Evolutionary conservation across 768 basidiomycete species (phyloP).

Genomic region (Suillus spraguei): DNA sequence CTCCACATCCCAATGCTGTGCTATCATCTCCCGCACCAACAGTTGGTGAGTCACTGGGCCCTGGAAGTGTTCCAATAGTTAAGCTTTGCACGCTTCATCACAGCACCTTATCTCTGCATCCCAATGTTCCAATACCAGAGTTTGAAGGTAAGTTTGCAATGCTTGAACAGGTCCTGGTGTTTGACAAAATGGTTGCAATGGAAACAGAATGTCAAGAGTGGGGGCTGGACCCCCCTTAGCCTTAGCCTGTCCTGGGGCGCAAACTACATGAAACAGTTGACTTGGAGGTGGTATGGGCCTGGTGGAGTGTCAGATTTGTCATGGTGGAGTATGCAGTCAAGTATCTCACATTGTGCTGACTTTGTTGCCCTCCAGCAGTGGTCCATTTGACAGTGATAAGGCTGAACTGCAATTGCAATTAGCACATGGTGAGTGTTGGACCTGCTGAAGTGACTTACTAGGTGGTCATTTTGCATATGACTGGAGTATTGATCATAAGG

Average conservation of each 20-base stretch:
- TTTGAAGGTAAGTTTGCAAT: neutral
- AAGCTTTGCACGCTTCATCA: neutral
- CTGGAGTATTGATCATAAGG: neutral
- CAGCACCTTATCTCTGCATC: neutral
- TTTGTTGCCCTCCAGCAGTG: neutral
- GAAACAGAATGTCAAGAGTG: no score
- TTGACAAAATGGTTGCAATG: neutral
- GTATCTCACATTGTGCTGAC: neutral
- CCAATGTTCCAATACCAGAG: neutral
- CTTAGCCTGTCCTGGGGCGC: neutral
- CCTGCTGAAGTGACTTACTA: no score
- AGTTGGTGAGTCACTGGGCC: no score
- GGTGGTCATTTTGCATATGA: neutral
- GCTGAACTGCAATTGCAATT: no score
- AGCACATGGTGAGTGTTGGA: no score
- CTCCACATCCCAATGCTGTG: neutral
- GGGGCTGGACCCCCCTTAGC: no score
- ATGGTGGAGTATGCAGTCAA: neutral
- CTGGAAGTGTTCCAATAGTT: no score
- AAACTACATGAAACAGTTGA: neutral
- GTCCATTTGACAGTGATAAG: no score
- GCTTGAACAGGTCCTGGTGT: neutral
- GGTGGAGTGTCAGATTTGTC: neutral
- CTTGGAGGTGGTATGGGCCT: neutral
- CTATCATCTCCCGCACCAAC: neutral